Percentiles rank a stretch among this genome's conserved stretches.
Evolutionary conservation across 768 basidiomycete species (phyloP).

Genomic region (Kwoniella heveanensis): DNA sequence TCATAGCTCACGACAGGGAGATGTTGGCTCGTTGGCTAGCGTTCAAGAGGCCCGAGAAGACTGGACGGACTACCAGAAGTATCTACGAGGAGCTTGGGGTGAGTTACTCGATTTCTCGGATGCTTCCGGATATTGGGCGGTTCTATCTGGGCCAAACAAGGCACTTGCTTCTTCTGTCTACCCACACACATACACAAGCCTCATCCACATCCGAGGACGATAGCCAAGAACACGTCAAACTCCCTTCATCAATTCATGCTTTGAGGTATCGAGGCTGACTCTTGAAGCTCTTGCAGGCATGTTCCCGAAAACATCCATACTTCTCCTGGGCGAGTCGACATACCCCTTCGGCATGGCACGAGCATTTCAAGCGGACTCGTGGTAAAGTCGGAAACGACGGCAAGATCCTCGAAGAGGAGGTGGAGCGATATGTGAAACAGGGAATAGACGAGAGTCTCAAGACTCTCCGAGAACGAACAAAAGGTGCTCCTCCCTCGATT

Average conservation of each 20-base stretch:
- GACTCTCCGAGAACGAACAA: slow-evolving; percentile 10
- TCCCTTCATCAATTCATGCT: too few species aligned
- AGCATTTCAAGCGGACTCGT: slow-evolving; percentile 20
- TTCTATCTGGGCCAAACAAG: too few species aligned
- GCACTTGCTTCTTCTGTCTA: too few species aligned
- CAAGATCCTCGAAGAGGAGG: slow-evolving; percentile 17
- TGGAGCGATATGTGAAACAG: slow-evolving; percentile 15
- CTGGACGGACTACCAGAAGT: slow-evolving; percentile 19
- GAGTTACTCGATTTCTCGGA: too few species aligned
- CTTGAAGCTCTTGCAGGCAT: neutral
- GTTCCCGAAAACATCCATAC: neutral
- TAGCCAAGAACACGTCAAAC: too few species aligned
- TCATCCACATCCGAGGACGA: too few species aligned
- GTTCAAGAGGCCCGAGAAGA: slow-evolving; percentile 7
- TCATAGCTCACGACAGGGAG: slow-evolving; percentile 23
- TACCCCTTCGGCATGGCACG: slow-evolving; percentile 26
- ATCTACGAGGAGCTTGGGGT: slow-evolving; percentile 20
- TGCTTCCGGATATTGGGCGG: too few species aligned
- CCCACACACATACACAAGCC: too few species aligned
- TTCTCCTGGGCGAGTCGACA: slow-evolving; percentile 15
- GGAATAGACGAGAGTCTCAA: slow-evolving; percentile 11
- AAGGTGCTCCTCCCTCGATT: neutral
- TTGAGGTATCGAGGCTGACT: too few species aligned
- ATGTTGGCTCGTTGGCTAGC: slow-evolving; percentile 26
- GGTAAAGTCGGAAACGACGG: slow-evolving; percentile 16